Evolutionary conservation across 345 rosid species (phyloP).

Genomic region (Boechera retrofracta): DNA sequence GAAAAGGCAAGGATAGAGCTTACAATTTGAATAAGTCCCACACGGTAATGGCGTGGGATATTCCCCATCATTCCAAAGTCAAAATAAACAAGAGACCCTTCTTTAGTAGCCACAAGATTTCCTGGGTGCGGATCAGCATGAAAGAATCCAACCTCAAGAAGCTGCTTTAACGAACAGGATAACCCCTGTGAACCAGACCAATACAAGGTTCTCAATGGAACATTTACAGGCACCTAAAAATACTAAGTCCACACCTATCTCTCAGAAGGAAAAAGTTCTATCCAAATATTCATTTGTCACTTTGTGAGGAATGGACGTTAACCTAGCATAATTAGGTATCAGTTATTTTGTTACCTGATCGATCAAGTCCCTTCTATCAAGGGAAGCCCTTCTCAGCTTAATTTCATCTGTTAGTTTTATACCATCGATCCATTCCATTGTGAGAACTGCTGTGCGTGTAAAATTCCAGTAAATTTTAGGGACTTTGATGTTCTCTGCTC

Average conservation of each 20-base stretch:
- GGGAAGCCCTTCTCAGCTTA: constrained; percentile 57
- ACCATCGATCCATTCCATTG: constrained; percentile 99
- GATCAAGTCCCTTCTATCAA: constrained; percentile 76
- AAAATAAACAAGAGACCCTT: constrained; percentile 85
- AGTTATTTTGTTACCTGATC: constrained; percentile 67
- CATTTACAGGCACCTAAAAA: constrained; percentile 27
- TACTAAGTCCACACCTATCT: constrained; percentile 9
- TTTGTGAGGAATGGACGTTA: constrained; percentile 11
- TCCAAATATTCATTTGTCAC: constrained; percentile 6
- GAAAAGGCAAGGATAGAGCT: constrained; percentile 19
- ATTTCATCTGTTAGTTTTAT: constrained; percentile 88
- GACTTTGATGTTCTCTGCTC: constrained; percentile 64
- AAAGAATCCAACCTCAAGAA: constrained; percentile 96
- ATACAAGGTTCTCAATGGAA: constrained; percentile 12
- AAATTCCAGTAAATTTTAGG: constrained; percentile 90
- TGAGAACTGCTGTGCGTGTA: constrained; percentile 83
- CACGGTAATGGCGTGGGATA: constrained; percentile 91
- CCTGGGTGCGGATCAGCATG: constrained; percentile 99
- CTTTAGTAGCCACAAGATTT: constrained; percentile 79
- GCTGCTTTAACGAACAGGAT: constrained; percentile 89
- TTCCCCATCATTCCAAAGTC: constrained; percentile 99
- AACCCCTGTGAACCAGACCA: constrained; percentile 62
- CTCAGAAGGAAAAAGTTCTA: constrained; percentile 14
- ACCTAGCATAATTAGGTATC: constrained; percentile 1
- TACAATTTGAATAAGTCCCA: constrained; percentile 97